Conservation (phyloP, 2,329 filamentous ascomycete species). For the Aspergillus carbonarius region DNA sequence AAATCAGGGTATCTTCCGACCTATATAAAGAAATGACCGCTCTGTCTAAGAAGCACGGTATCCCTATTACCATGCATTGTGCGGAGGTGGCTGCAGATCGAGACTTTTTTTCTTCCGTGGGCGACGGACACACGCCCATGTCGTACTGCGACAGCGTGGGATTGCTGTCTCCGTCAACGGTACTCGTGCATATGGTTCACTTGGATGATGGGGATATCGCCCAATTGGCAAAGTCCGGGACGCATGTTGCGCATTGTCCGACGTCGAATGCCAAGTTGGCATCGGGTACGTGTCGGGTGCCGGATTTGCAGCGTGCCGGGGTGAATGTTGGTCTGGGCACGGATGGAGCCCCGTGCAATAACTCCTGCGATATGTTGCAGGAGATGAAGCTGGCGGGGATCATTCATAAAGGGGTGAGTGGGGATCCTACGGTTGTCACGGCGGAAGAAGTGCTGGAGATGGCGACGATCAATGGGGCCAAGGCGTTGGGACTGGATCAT, state of each 20-base stretch:
- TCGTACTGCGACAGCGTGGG: conserved; percentile 40
- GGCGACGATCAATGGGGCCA: conserved; percentile 54
- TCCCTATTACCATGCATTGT: conserved; percentile 51
- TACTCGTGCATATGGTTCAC: conserved; percentile 55
- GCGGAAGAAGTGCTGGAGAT: conserved; percentile 52
- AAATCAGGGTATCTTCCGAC: conserved; percentile 30
- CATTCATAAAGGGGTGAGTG: conserved; percentile 47
- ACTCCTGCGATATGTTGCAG: conserved; percentile 53
- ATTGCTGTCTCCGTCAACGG: conserved; percentile 45
- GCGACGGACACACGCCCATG: conserved; percentile 40
- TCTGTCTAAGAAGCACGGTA: conserved; percentile 39
- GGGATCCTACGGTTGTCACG: conserved; percentile 44
- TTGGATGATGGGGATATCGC: conserved; percentile 49
- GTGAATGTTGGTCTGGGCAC: conserved; percentile 54
- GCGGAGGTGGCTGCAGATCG: conserved; percentile 32
- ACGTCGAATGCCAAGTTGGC: conserved; percentile 55
- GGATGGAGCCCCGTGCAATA: conserved; percentile 55
- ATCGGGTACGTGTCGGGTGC: conserved; percentile 51
- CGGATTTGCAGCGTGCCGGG: conserved; percentile 43
- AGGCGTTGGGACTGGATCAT: conserved; percentile 46
- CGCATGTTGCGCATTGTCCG: conserved; percentile 53
- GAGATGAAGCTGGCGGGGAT: conserved; percentile 55
- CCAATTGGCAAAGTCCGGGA: conserved; percentile 40
- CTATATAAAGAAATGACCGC: conserved; percentile 44
- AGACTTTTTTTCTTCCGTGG: conserved; percentile 18